These are phyloP conservation scores for Dothistroma septosporum DNA, from an alignment of 2,329 filamentous ascomycete genomes.

Conservation along the genomic window DNA sequence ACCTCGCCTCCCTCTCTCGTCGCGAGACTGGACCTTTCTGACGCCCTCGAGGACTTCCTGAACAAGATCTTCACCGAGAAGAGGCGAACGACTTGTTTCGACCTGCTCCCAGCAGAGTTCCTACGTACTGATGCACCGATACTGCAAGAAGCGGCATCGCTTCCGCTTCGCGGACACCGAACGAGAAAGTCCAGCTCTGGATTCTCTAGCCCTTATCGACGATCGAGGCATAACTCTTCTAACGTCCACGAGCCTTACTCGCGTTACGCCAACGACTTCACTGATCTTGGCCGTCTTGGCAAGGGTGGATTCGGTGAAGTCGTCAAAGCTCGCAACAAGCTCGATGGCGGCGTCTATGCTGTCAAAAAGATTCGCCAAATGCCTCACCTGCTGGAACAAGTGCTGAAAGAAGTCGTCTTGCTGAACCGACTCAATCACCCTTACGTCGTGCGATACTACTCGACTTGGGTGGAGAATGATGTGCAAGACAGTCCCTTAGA, in stretches of 20 bases:
- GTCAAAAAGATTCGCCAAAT: constrained; percentile 92
- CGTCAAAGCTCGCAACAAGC: constrained; percentile 88
- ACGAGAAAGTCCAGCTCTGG: constrained; percentile 21
- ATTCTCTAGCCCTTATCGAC: constrained; percentile 25
- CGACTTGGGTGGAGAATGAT: constrained; percentile 83
- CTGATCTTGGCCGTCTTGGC: constrained; percentile 81
- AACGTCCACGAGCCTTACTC: constrained; percentile 46
- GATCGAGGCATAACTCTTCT: constrained; percentile 33
- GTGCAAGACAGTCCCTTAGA: constrained; percentile 21
- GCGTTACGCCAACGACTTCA: constrained; percentile 82
- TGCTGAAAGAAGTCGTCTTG: constrained; percentile 78
- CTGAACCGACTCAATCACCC: constrained; percentile 92
- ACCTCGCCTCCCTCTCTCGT: constrained; percentile 72
- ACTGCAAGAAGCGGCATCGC: constrained; percentile 24
- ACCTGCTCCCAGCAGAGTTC: constrained; percentile 58
- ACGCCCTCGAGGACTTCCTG: constrained; percentile 73
- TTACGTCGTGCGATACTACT: constrained; percentile 83
- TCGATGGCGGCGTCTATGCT: constrained; percentile 89
- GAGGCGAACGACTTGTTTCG: constrained; percentile 79
- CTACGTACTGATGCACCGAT: constrained; percentile 49
- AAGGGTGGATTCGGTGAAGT: constrained; percentile 96
- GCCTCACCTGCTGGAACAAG: constrained; percentile 68
- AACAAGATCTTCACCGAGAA: constrained; percentile 83
- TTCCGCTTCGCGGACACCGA: constrained; percentile 5
- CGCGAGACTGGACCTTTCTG: constrained; percentile 66